phyloP scores from a whole-genome alignment of 768 basidiomycete species.

The Hericium coralloides region DNA sequence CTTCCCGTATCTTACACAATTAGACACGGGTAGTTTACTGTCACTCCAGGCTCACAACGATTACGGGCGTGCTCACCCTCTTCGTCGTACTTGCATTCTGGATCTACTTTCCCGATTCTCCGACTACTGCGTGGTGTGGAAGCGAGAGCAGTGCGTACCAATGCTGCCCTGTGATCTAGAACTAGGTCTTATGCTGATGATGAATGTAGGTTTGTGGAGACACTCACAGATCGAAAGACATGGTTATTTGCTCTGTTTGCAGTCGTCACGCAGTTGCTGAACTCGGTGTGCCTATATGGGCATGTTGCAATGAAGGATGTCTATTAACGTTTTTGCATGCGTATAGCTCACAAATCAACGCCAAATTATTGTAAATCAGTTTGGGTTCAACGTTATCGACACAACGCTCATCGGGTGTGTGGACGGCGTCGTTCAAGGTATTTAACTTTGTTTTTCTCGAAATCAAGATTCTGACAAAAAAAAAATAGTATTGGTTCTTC shows the following conservation, averaged over 20 bases:
- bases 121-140: conserved; percentile 63
- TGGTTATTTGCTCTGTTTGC: conserved; percentile 65
- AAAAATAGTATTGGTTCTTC: conserved; percentile 44
- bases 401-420: conserved; percentile 72
- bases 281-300: conserved; percentile 39
- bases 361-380: conserved; percentile 61
- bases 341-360: conserved; percentile 67
- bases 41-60: conserved; percentile 57
- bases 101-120: conserved; percentile 79
- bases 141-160: conserved; percentile 50
- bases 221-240: conserved; percentile 61
- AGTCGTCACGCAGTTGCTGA: conserved; percentile 52
- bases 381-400: conserved; percentile 56
- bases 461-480: conserved; percentile 1
- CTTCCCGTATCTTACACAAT: not conserved
- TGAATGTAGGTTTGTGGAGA: conserved; percentile 50
- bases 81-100: conserved; percentile 53
- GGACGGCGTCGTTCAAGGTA: conserved; percentile 66
- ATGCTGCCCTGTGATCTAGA: not conserved
- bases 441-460: conserved; percentile 15
- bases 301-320: no score
- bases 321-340: not conserved
- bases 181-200: not conserved
- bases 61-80: conserved; percentile 59
- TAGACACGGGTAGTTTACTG: no score